Evolutionary conservation across 345 rosid species (phyloP).

Genomic region (Draba incana): DNA sequence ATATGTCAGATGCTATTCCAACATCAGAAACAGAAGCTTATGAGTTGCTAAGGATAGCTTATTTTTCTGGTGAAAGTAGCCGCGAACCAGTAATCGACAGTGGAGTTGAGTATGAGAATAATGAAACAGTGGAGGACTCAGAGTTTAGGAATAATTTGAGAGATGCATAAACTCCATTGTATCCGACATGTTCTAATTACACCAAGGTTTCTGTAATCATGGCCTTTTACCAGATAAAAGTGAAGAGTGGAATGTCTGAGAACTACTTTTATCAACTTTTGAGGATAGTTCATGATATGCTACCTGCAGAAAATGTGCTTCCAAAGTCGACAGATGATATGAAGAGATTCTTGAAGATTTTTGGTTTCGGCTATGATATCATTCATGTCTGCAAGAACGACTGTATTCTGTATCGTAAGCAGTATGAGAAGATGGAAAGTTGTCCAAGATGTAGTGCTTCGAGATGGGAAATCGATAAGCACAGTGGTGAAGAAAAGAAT

Average conservation of each 20-base stretch:
- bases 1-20: too few relatives aligned
- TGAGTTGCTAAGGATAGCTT: too few relatives aligned
- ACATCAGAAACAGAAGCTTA: too few relatives aligned
- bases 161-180: too few relatives aligned
- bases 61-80: too few relatives aligned
- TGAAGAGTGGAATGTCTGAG: not conserved
- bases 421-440: not conserved
- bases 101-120: not conserved
- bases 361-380: not conserved
- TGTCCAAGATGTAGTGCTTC: not conserved
- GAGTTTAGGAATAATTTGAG: too few relatives aligned
- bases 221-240: too few relatives aligned
- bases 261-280: not conserved
- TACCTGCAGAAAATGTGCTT: not conserved
- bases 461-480: too few relatives aligned
- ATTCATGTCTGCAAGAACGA: not conserved
- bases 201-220: too few relatives aligned
- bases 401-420: not conserved
- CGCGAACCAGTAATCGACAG: too few relatives aligned
- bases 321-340: not conserved
- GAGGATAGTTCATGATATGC: not conserved
- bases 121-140: not conserved
- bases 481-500: too few relatives aligned
- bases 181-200: too few relatives aligned
- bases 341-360: constrained; percentile 4